These are phyloP conservation scores for Tremella mesenterica DNA, from an alignment of 768 basidiomycete species.

Conservation along the genomic window DNA sequence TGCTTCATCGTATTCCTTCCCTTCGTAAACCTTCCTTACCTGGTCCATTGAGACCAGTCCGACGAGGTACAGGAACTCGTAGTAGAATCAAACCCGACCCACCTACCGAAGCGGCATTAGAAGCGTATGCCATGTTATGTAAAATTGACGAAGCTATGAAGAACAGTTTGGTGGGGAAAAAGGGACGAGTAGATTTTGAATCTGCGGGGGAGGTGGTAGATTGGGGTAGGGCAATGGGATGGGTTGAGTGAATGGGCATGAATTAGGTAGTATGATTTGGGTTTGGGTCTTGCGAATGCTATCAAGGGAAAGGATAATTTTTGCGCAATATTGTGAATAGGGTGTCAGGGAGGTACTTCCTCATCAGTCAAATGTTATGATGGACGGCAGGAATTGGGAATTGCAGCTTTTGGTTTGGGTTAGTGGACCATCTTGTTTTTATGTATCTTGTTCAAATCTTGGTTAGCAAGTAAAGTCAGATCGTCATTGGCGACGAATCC, in stretches of 20 bases:
- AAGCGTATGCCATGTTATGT: constrained; percentile 4
- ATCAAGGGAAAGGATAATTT: neutral
- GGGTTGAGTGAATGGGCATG: constrained; percentile 5
- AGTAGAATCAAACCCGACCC: neutral
- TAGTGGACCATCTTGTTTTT: too few species aligned
- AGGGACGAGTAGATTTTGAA: neutral
- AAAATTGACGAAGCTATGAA: constrained; percentile 8
- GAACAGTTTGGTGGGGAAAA: neutral
- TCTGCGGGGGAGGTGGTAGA: neutral
- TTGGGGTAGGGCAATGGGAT: constrained; percentile 11
- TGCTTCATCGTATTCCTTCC: constrained; percentile 49
- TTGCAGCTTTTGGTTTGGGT: too few species aligned
- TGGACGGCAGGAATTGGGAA: too few species aligned
- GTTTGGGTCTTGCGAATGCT: neutral
- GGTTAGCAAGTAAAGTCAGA: too few species aligned
- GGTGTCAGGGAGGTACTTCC: neutral
- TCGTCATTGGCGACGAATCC: too few species aligned
- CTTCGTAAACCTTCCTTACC: constrained; percentile 1
- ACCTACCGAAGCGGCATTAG: constrained; percentile 4
- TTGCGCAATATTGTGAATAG: neutral
- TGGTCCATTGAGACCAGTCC: neutral
- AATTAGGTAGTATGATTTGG: neutral
- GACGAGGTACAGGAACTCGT: constrained; percentile 2
- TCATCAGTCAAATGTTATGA: neutral
- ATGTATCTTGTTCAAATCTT: too few species aligned